Evolutionary conservation across 176 grass and related monocot species (phyloP).

Genomic region (Triticum timopheevii): DNA sequence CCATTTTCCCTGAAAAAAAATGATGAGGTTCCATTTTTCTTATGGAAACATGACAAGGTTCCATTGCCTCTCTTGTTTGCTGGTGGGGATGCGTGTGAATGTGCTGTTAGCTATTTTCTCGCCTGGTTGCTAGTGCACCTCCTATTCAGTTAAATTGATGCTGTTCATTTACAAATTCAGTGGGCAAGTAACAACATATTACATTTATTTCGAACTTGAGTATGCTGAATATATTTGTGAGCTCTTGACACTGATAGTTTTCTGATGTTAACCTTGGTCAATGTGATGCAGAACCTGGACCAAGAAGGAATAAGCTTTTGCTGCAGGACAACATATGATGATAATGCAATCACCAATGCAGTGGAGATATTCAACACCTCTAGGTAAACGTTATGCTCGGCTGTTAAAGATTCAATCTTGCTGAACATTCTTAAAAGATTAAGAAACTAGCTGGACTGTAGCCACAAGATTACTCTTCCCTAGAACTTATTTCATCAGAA

Average conservation of each 20-base stretch:
- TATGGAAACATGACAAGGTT: background rate
- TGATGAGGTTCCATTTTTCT: background rate
- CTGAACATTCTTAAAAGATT: background rate
- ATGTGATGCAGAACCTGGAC: conserved; percentile 59
- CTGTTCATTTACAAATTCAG: background rate
- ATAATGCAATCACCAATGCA: conserved; percentile 87
- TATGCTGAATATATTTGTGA: conserved; percentile 9
- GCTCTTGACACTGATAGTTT: conserved; percentile 6
- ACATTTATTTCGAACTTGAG: background rate
- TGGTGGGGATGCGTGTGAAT: background rate
- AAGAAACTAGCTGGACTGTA: background rate
- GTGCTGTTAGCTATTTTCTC: background rate
- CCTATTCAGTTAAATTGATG: background rate
- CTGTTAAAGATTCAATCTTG: conserved; percentile 10
- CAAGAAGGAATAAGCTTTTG: conserved; percentile 84
- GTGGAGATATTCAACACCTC: conserved; percentile 72
- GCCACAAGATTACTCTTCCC: background rate
- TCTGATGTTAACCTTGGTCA: conserved; percentile 14
- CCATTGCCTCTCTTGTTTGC: background rate
- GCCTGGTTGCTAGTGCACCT: background rate
- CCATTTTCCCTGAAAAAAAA: background rate
- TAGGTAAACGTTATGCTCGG: conserved; percentile 36
- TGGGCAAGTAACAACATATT: background rate
- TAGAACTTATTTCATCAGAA: background rate
- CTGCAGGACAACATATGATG: conserved; percentile 72